Percentiles rank a stretch among this genome's conserved stretches.
These are phyloP conservation scores for Neoboletus magnificus DNA, from an alignment of 768 basidiomycete species.

Conservation along the genomic window DNA sequence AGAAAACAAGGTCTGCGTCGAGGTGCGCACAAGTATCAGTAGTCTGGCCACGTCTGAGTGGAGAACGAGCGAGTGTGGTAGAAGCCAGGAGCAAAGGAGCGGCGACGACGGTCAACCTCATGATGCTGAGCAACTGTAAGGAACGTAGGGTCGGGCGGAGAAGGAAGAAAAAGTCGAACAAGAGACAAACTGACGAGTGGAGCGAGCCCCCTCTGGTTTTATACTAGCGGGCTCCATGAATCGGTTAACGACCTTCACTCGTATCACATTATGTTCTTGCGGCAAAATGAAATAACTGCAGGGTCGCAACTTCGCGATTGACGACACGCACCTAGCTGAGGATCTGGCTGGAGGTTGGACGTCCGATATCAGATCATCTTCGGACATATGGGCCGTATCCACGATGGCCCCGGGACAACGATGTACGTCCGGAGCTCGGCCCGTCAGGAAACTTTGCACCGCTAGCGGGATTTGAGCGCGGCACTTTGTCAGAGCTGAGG, in stretches of 20 bases:
- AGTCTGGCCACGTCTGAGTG: conserved; percentile 1
- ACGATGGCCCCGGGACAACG: too few species aligned
- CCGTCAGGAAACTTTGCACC: not conserved
- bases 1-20: conserved; percentile 13
- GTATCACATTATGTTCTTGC: conserved; percentile 4
- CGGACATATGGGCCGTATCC: too few species aligned
- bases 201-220: not conserved
- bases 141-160: not conserved
- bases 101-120: conserved; percentile 16
- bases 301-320: not conserved
- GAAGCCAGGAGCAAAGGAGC: conserved; percentile 19
- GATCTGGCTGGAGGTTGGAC: not conserved
- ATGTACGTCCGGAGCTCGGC: not conserved
- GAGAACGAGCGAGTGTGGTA: conserved; percentile 14
- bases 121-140: not conserved
- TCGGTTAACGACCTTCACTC: conserved; percentile 8
- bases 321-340: not conserved
- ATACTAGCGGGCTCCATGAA: not conserved
- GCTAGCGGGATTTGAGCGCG: too few species aligned
- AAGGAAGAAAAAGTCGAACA: not conserved
- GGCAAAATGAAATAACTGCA: not conserved
- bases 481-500: too few species aligned
- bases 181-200: not conserved
- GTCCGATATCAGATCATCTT: too few species aligned
- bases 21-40: conserved; percentile 19